Base-by-base conservation (phyloP, 768 basidiomycete species). In the Psilocybe azurescens region DNA sequence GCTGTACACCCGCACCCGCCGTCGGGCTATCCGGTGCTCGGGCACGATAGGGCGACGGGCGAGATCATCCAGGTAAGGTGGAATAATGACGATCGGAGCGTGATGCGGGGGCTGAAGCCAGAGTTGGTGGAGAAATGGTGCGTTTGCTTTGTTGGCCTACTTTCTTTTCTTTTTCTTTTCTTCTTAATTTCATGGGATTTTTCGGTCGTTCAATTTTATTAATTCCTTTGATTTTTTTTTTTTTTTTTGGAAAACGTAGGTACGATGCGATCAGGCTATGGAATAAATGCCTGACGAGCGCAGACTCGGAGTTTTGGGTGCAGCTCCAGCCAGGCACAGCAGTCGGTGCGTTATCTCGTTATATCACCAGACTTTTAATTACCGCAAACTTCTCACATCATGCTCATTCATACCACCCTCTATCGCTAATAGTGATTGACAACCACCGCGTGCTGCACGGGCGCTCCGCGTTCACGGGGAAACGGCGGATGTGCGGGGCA, bases 371-470 rank as follows among this genome's bases (percentile, higher is more conserved):
- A n/a, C n/a, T n/a, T n/a, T n/a, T n/a, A n/a, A n/a, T n/a, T n/a
- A n/a, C 52, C 24, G 2, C 2, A 24, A 24, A 24, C 36, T 39
- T 18, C 49, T 0, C 20, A 14, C 30, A 33, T 29, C 7, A 39
- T 46, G 39, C 3, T 32, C 11, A 28, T 50, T 58, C 5, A 1
- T 16, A n/a, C 24, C 18, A 39, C 38, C 38, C 14, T 39, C 38
- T 14, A 54, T 3, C 47, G 44, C 46, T 32, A 36, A 60, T 68
- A 94, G 94, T 95, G 20, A 81, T 97, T 53, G 90, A 99, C 74
- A 98, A 99, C 72, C 91, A 97, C 75, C 86, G 97, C 20, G 93
- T 98, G 11, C 79, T 99, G 53, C 97, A 98, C 67, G 97, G 97
- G 11, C 89, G 97, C n/a, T 94, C 95, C 0, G 85, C 89, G 1